Evolutionary conservation across 164 flowering plant species (phyloP).

Genomic region (Vitis cinerea): DNA sequence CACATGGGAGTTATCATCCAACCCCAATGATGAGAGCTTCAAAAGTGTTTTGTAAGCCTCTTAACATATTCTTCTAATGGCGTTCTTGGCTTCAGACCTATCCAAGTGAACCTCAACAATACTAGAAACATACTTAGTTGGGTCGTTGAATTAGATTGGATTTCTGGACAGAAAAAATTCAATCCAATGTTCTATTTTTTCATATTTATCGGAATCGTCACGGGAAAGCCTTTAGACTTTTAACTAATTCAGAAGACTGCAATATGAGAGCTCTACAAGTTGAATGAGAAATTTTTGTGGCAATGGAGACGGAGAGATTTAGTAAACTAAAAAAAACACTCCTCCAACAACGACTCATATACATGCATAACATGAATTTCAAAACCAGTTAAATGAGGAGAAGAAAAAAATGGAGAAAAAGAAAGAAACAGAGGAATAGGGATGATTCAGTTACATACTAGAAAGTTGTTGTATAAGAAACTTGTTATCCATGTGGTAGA

Average conservation of each 20-base stretch:
- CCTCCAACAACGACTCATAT: neutral
- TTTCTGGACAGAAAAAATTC: neutral
- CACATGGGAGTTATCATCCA: slow-evolving; percentile 48
- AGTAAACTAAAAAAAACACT: neutral
- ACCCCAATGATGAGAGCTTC: slow-evolving; percentile 33
- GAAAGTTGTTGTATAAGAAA: too few species aligned
- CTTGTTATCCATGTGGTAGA: too few species aligned
- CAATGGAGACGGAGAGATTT: slow-evolving; percentile 5
- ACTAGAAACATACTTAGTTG: slow-evolving; percentile 1
- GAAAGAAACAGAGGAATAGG: too few species aligned
- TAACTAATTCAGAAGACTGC: slow-evolving; percentile 63
- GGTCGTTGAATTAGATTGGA: neutral
- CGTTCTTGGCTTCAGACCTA: slow-evolving; percentile 77
- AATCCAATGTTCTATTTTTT: too few species aligned
- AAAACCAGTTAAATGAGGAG: neutral
- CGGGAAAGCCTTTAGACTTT: slow-evolving; percentile 45
- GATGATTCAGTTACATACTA: too few species aligned
- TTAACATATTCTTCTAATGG: slow-evolving; percentile 75
- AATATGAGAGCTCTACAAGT: slow-evolving; percentile 54
- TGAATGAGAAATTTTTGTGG: neutral
- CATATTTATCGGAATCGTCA: slow-evolving; percentile 54
- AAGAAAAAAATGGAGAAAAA: too few species aligned
- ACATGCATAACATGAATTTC: neutral
- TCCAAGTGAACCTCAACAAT: slow-evolving; percentile 52
- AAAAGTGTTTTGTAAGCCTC: slow-evolving; percentile 53